Evolutionary conservation across 139 green algal genomes (phyloP), one percentile per base, ranked within the genome.

Genomic region (Raphidocelis subcapitata): DNA sequence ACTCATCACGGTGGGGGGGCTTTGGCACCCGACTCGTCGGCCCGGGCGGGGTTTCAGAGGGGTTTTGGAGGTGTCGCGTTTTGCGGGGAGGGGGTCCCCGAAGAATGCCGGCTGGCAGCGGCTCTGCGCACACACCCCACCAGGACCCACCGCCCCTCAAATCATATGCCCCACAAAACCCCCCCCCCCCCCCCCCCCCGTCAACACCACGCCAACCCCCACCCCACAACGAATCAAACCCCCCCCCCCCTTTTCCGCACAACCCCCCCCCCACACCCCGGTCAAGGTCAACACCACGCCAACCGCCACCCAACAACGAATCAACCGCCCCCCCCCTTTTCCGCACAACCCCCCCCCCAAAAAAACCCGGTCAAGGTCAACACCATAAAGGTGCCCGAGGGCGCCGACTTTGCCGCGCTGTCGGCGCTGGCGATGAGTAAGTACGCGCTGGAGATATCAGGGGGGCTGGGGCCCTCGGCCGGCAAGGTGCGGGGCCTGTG

Each of bases 301-400:
- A n/a, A n/a, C n/a, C n/a, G n/a, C n/a, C n/a, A n/a, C n/a, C n/a
- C n/a, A n/a, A n/a, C n/a, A n/a, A 57, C 24, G 18, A 33, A 29
- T 46, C 8, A 28, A 47, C 23, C 16, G 1, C 28, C 12, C 35
- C 28, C 61, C 41, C 20, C 29, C 36, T 28, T 41, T 16, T 37
- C 5, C 28, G 35, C 10, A 63, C 24, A 26, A 62, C 28, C 59
- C 60, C n/a, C 46, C 5, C 31, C 63, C 24, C 66, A 65, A 12
- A 26, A 36, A 24, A 36, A 33, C 59, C 86, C 96, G 35, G 75
- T 88, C 37, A 97, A 90, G 16, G 92, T 97, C 62, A 97, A 97
- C 84, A 97, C 92, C 76, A 96, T 97, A 83, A 92, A 92, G 85
- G 85, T 97, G 24, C 92, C 92, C 24, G 84, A 94, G 65, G 92